Conservation (phyloP, 2,329 filamentous ascomycete species). For the Amauroascus verrucosus region DNA sequence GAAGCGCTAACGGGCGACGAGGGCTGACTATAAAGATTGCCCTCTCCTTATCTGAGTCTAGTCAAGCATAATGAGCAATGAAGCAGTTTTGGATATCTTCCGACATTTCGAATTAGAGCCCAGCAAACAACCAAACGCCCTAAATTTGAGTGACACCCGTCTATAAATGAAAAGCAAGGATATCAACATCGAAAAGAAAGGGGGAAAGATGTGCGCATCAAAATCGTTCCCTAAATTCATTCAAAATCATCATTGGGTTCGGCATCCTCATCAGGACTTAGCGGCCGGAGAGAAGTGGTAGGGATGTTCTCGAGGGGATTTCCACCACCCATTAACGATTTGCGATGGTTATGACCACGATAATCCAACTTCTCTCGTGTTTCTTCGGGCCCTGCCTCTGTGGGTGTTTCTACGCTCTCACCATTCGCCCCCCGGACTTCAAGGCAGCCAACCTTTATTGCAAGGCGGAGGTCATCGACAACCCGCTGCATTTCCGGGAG, state of each 20-base stretch:
- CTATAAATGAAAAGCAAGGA: background rate
- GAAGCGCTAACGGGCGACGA: background rate
- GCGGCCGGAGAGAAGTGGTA: constrained; percentile 34
- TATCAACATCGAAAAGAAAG: constrained; percentile 5
- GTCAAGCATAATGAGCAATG: background rate
- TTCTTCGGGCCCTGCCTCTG: constrained; percentile 26
- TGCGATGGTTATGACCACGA: constrained; percentile 42
- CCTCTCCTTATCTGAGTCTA: background rate
- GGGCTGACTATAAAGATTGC: background rate
- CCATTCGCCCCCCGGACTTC: constrained; percentile 34
- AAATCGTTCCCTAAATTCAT: constrained; percentile 23
- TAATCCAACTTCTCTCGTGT: constrained; percentile 47
- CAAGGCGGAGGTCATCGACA: constrained; percentile 34
- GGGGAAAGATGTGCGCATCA: background rate
- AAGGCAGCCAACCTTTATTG: constrained; percentile 35
- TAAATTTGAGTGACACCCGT: background rate
- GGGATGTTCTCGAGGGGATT: constrained; percentile 46
- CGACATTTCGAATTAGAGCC: background rate
- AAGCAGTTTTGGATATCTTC: constrained; percentile 1
- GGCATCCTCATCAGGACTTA: constrained; percentile 27
- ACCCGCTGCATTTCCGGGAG: constrained; percentile 46
- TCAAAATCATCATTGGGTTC: constrained; percentile 39
- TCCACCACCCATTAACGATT: constrained; percentile 44
- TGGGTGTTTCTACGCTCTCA: constrained; percentile 23
- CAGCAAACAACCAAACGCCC: constrained; percentile 2